These are phyloP conservation scores for Oryza glumipatula DNA, from an alignment of 176 grass and related monocot species.

Conservation along the genomic window DNA sequence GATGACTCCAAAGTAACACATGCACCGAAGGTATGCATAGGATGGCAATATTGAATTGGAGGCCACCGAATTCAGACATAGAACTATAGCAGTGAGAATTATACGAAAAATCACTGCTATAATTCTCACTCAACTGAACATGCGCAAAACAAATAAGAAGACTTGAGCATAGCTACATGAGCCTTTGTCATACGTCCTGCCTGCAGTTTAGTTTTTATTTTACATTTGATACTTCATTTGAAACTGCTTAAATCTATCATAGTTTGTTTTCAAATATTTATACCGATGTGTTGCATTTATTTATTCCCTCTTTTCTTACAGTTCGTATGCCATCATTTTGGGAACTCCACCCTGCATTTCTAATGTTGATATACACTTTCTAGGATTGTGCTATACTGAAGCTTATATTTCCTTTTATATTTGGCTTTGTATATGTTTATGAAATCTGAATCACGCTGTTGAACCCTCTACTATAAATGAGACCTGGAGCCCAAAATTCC, in stretches of 20 bases:
- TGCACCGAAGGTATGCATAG: conserved; percentile 70
- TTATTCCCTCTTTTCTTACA: not conserved
- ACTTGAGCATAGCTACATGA: conserved; percentile 23
- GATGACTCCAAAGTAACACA: conserved; percentile 84
- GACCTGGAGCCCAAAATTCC: not conserved
- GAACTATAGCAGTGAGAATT: not conserved
- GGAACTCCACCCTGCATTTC: not conserved
- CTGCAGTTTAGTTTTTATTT: conserved; percentile 3
- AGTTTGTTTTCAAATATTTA: not conserved
- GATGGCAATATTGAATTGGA: not conserved
- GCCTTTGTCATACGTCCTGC: conserved; percentile 27
- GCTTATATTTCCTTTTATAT: conserved; percentile 6
- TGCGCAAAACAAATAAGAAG: not conserved
- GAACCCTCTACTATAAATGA: not conserved
- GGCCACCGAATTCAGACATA: not conserved
- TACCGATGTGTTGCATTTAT: not conserved
- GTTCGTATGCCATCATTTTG: not conserved
- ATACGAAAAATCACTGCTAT: not conserved
- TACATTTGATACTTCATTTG: not conserved
- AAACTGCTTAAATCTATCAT: not conserved
- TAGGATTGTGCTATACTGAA: not conserved
- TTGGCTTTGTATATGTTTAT: not conserved
- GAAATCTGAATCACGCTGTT: conserved; percentile 15
- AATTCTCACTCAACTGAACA: not conserved
- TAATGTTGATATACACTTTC: not conserved